Conservation (phyloP, 208 protist genomes). For the Kentomonas sorsogonicus region DNA sequence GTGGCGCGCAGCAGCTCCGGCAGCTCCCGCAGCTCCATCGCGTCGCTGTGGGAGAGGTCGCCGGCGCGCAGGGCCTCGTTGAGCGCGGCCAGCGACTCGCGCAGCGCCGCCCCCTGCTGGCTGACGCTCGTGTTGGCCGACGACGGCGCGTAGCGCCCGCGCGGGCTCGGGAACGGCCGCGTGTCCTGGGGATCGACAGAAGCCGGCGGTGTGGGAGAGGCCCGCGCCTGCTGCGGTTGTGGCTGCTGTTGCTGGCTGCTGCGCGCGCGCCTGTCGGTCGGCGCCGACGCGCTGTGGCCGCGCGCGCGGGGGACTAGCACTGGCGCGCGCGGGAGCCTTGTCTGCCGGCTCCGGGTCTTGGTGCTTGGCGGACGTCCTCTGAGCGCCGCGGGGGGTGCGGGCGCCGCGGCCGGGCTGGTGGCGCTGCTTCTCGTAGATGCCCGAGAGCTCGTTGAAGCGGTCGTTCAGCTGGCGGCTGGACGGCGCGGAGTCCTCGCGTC, state of each 20-base stretch:
- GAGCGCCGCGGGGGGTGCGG: conserved; percentile 17
- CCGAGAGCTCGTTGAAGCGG: conserved; percentile 58
- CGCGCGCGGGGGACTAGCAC: background rate
- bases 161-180: too few species aligned
- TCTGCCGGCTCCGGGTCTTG: background rate
- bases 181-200: too few species aligned
- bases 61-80: background rate
- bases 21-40: conserved; percentile 50
- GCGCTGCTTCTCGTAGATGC: conserved; percentile 50
- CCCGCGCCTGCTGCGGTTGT: background rate
- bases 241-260: background rate
- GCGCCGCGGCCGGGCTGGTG: conserved; percentile 9
- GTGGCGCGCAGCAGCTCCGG: conserved; percentile 8
- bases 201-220: too few species aligned
- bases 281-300: background rate
- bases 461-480: conserved; percentile 50
- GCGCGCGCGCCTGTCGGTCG: background rate
- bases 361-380: background rate
- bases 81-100: too few species aligned
- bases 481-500: too few species aligned
- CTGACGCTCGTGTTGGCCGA: background rate
- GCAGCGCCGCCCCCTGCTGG: background rate
- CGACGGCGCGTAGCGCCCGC: conserved; percentile 5
- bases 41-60: conserved; percentile 17
- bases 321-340: background rate